Evolutionary conservation across 2,329 filamentous ascomycete species (phyloP), one percentile per base, ranked within the genome.

Genomic region (Penicillium sp.): DNA sequence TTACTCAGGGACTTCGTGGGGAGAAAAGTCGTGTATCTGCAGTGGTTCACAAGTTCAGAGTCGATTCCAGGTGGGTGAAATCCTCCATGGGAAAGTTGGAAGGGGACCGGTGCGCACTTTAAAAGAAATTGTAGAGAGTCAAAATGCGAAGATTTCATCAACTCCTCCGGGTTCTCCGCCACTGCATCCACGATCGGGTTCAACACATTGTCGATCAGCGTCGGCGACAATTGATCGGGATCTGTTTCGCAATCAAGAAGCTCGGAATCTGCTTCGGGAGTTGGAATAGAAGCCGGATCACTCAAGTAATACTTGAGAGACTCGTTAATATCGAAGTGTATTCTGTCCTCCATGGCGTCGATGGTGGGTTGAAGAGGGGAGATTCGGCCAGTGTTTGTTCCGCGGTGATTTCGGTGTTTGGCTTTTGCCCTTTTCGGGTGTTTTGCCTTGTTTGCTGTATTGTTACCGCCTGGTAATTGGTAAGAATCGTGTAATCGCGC

Each of bases 301-400:
- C 87, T 93, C 77, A 95, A 85, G 69, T 95, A 98, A 63, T 86
- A 79, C 74, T 95, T 95, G 65, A 96, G 83, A 50, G 88, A 87
- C 71, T 95, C 84, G 65, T 95, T 95, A 67, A 98, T 86, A 65
- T 96, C 86, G 70, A 98, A 98, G 59, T 82, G 77, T 62, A 88
- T 77, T 48, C 67, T 69, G 49, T 72, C 70, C 54, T 75, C 74
- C 71, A 84, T 84, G 58, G 73, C 83, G 80, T 25, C 37, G 31
- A 29, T 38, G 32, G 41, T 43, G 35, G 43, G 34, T 28, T 38
- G 37, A 41, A 42, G 44, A 46, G 48, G 39, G 41, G 42, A 47
- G 35, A 22, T 22, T 22, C 18, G 36, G 35, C 42, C 29, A 33
- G 42, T 37, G 43, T 41, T 46, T 49, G 45, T 44, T 51, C 41